Conservation (phyloP, 2,329 filamentous ascomycete genomes). For the Alternaria brassicicola region DNA sequence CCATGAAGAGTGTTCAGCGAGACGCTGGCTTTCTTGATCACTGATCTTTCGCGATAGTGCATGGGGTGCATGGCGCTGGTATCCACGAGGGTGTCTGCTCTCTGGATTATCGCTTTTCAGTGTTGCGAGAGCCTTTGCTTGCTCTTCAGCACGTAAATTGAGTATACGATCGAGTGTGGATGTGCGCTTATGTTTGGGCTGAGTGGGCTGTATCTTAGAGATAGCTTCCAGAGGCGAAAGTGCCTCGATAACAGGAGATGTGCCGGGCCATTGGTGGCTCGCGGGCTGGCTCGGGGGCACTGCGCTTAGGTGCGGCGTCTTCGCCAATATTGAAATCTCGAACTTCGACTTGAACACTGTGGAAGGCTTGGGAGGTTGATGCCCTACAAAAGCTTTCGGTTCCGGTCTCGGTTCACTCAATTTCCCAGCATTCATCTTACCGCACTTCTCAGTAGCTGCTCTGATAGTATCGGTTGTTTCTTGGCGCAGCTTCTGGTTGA, state of each 20-base stretch:
- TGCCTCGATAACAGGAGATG: background rate
- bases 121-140: background rate
- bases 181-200: background rate
- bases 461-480: background rate
- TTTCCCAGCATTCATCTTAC: fast-evolving
- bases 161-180: conserved; percentile 1
- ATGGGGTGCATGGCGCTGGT: background rate
- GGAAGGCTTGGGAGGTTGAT: fast-evolving
- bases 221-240: background rate
- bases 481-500: background rate
- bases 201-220: background rate
- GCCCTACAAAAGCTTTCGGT: too few relatives aligned
- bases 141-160: conserved; percentile 1
- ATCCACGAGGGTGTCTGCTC: fast-evolving
- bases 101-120: background rate
- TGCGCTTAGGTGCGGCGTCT: background rate
- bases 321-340: background rate
- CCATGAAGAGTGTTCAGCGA: background rate
- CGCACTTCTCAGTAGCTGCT: background rate
- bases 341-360: too few relatives aligned
- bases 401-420: background rate
- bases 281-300: background rate
- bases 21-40: background rate
- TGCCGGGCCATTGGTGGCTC: background rate
- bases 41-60: too few relatives aligned